phyloP scores from a whole-genome alignment of 306 rosid genomes.

The Quercus rubra region DNA sequence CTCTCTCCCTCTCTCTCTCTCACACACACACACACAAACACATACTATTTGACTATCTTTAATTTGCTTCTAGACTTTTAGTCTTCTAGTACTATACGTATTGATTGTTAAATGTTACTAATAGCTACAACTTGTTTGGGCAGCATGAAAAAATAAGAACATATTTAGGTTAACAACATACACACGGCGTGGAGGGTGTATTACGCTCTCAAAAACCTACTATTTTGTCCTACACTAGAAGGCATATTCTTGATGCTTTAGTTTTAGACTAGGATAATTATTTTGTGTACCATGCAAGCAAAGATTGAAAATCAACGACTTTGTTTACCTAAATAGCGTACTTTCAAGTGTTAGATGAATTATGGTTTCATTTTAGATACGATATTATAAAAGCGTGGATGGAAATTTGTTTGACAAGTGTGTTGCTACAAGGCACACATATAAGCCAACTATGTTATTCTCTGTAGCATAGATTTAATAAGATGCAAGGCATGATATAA shows the following conservation, averaged over 20 bases:
- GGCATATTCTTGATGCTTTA: no score
- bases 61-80: background rate
- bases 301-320: background rate
- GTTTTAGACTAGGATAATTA: no score
- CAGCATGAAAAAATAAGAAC: no score
- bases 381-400: background rate
- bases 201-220: no score
- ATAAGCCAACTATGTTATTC: constrained; percentile 80
- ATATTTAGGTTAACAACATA: no score
- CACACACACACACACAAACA: background rate
- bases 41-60: constrained; percentile 32
- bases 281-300: no score
- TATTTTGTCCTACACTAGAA: no score
- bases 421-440: constrained; percentile 34
- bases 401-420: background rate
- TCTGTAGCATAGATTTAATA: constrained; percentile 34
- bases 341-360: background rate
- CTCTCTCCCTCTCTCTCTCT: background rate
- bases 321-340: background rate
- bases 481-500: constrained; percentile 54
- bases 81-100: no score
- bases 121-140: no score
- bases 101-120: no score
- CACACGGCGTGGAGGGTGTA: no score
- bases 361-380: background rate